Evolutionary conservation across 352 stramenopile genomes (phyloP).

Genomic region (Thalassiosira exigua): DNA sequence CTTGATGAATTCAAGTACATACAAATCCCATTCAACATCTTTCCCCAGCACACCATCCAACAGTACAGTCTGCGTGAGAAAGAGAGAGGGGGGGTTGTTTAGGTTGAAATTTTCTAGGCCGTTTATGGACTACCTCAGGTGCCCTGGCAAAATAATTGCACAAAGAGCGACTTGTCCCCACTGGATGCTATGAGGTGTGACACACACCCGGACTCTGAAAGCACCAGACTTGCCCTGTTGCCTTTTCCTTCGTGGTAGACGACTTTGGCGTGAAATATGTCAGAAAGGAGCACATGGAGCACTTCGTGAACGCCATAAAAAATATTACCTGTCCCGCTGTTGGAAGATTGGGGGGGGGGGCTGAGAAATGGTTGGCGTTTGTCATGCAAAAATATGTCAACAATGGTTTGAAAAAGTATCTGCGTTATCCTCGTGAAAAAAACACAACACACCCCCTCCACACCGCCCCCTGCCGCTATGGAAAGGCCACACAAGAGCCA

Average conservation of each 20-base stretch:
- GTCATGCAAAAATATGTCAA: constrained; percentile 45
- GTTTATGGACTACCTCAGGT: constrained; percentile 46
- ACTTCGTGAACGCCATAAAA: constrained; percentile 39
- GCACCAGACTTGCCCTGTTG: constrained; percentile 53
- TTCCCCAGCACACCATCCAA: constrained; percentile 41
- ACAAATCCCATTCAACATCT: constrained; percentile 10
- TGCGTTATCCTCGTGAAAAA: constrained; percentile 1
- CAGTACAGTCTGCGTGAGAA: constrained; percentile 29
- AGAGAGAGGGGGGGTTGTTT: constrained; percentile 26
- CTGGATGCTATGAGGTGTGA: constrained; percentile 6
- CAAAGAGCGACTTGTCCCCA: not conserved
- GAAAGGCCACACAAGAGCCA: constrained; percentile 45
- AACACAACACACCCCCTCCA: constrained; percentile 20
- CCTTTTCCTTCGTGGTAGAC: too few species aligned
- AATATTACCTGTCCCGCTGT: constrained; percentile 42
- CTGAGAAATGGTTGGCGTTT: constrained; percentile 10
- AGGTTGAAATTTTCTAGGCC: constrained; percentile 36
- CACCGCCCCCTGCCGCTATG: constrained; percentile 32
- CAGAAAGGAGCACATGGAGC: constrained; percentile 27
- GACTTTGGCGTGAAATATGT: constrained; percentile 58
- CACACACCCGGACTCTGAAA: constrained; percentile 56
- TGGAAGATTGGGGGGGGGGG: constrained; percentile 31
- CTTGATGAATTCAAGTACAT: constrained; percentile 47
- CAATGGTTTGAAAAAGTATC: constrained; percentile 21
- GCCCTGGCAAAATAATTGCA: constrained; percentile 28